These are phyloP conservation scores for Colletotrichum salicis DNA, from an alignment of 2,329 filamentous ascomycete genomes.

Conservation along the genomic window DNA sequence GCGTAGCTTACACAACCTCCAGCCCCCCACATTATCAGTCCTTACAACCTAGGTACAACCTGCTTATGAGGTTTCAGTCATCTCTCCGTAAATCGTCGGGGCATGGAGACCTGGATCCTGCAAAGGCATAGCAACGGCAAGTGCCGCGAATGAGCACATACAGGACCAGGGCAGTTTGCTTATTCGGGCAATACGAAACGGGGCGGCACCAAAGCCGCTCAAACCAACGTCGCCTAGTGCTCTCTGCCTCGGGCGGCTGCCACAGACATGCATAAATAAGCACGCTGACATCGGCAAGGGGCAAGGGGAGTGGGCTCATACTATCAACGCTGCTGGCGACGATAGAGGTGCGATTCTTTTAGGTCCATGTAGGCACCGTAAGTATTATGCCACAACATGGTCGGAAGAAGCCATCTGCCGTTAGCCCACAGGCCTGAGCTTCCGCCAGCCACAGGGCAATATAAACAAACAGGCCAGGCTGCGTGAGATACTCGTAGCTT, in stretches of 20 bases:
- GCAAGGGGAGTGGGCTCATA: not conserved
- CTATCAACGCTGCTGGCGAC: not conserved
- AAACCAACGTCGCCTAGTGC: not conserved
- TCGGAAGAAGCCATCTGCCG: not conserved
- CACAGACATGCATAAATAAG: conserved; percentile 1
- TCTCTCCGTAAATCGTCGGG: not conserved
- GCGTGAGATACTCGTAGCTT: not conserved
- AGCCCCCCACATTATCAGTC: not conserved
- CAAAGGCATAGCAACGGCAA: not conserved
- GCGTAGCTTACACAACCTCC: not conserved
- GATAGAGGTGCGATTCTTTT: not conserved
- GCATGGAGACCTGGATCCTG: not conserved
- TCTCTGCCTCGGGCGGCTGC: conserved; percentile 9
- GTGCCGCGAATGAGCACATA: not conserved
- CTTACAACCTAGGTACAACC: not conserved
- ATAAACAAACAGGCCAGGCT: not conserved
- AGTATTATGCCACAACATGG: not conserved
- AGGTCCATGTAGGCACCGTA: too few relatives aligned
- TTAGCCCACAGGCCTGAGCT: not conserved
- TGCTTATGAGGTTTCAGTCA: not conserved
- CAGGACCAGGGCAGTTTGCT: not conserved
- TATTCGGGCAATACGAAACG: not conserved
- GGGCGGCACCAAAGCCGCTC: not conserved
- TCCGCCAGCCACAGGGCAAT: not conserved
- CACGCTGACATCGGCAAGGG: conserved; percentile 9